These are phyloP conservation scores for Stagonosporopsis chrysanthemi DNA, from an alignment of 2,329 filamentous ascomycete genomes.

Conservation along the genomic window DNA sequence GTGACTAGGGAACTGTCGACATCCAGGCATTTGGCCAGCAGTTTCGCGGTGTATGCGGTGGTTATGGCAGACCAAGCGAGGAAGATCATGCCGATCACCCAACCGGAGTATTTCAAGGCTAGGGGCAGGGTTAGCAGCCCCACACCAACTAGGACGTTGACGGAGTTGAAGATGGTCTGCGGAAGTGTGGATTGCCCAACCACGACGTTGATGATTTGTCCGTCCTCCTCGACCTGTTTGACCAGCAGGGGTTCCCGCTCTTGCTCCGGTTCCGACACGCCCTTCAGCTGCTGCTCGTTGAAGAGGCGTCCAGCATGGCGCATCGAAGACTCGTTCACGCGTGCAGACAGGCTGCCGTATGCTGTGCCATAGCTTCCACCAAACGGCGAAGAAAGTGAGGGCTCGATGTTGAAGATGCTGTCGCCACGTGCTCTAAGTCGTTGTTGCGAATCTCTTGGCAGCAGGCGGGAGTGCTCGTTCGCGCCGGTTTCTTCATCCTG, in stretches of 20 bases:
- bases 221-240: conserved; percentile 83
- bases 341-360: conserved; percentile 66
- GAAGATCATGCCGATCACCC: conserved; percentile 81
- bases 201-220: conserved; percentile 82
- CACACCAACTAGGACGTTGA: conserved; percentile 90
- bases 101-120: conserved; percentile 85
- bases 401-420: conserved; percentile 58
- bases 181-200: conserved; percentile 94
- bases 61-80: conserved; percentile 75
- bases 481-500: conserved; percentile 45
- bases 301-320: conserved; percentile 62
- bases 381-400: conserved; percentile 69
- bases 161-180: conserved; percentile 96
- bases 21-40: conserved; percentile 88
- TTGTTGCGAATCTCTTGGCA: conserved; percentile 39
- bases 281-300: conserved; percentile 56
- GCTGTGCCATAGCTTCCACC: conserved; percentile 74
- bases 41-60: conserved; percentile 84
- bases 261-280: conserved; percentile 53
- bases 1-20: conserved; percentile 86
- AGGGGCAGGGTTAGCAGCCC: conserved; percentile 88
- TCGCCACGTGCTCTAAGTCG: conserved; percentile 48
- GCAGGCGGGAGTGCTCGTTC: conserved; percentile 41
- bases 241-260: conserved; percentile 78
- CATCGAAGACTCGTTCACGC: conserved; percentile 64